A percentile compares a stretch with the other conserved stretches of the same genome.
These are phyloP conservation scores for Litsea cubeba DNA, from an alignment of 164 flowering plant species.

Conservation along the genomic window DNA sequence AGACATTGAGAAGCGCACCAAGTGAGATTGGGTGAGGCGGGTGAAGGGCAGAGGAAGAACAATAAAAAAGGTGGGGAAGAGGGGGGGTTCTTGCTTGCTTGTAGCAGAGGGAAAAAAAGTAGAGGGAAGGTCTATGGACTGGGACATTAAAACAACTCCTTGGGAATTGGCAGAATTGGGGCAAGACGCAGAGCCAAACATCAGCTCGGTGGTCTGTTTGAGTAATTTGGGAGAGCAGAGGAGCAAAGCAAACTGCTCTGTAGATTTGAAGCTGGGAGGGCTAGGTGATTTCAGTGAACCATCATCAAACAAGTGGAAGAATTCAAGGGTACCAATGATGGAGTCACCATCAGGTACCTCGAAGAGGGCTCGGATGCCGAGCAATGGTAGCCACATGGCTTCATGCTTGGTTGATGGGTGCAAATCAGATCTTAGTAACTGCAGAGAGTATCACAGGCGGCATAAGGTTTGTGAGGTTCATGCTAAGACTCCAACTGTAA, in stretches of 20 bases:
- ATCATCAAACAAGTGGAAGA: slow-evolving; percentile 21
- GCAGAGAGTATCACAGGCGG: slow-evolving; percentile 75
- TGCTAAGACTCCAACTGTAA: slow-evolving; percentile 66
- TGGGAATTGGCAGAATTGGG: slow-evolving; percentile 48
- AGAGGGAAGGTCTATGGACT: slow-evolving; percentile 39
- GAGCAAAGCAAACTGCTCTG: slow-evolving; percentile 30
- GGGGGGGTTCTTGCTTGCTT: background rate
- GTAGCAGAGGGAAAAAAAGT: background rate
- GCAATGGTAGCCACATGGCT: slow-evolving; percentile 31
- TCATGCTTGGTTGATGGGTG: slow-evolving; percentile 81
- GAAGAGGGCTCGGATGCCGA: slow-evolving; percentile 52
- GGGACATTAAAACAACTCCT: slow-evolving; percentile 48
- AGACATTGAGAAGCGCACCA: background rate
- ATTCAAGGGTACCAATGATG: slow-evolving; percentile 20
- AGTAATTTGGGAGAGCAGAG: slow-evolving; percentile 20
- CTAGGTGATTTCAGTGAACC: slow-evolving; percentile 31
- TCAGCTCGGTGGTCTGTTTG: slow-evolving; percentile 22
- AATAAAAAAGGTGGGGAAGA: slow-evolving; percentile 4
- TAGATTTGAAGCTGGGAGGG: slow-evolving; percentile 62
- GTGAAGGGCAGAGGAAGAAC: background rate
- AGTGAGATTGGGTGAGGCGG: background rate
- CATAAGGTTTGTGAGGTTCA: slow-evolving; percentile 87
- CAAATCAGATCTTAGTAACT: slow-evolving; percentile 63
- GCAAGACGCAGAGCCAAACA: slow-evolving; percentile 24
- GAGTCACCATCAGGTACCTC: slow-evolving; percentile 33